Conservation (phyloP, 371 early-diverging fungal species). For the Mortierella sp. region DNA sequence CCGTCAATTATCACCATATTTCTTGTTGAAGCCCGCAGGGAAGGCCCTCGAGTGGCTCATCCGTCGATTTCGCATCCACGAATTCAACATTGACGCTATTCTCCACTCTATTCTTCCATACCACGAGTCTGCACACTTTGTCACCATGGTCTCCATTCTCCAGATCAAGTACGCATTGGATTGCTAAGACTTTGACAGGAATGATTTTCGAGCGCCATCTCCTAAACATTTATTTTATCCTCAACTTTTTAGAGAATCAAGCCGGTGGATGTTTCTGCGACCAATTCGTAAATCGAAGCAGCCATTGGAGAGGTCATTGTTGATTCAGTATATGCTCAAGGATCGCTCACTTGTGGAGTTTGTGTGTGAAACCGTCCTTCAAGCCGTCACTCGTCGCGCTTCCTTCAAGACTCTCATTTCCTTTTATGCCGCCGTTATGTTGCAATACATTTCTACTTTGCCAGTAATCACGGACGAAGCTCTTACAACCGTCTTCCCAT, state of each 20-base stretch:
- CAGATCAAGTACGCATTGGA: constrained; percentile 66
- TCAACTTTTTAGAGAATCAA: constrained; percentile 58
- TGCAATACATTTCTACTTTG: constrained; percentile 68
- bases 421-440: constrained; percentile 76
- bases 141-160: constrained; percentile 82
- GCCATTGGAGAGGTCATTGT: constrained; percentile 70
- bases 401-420: constrained; percentile 71
- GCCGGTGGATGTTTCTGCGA: constrained; percentile 77
- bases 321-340: constrained; percentile 73
- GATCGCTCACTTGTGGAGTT: constrained; percentile 76
- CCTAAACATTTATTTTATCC: not conserved
- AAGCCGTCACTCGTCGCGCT: constrained; percentile 55
- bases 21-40: constrained; percentile 83
- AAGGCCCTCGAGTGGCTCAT: constrained; percentile 95
- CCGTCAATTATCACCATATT: constrained; percentile 83
- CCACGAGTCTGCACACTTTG: constrained; percentile 92
- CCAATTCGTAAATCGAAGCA: constrained; percentile 69
- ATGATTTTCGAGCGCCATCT: not conserved
- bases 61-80: constrained; percentile 89
- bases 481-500: constrained; percentile 69
- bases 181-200: constrained; percentile 4
- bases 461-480: constrained; percentile 63
- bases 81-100: constrained; percentile 86
- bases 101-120: constrained; percentile 89
- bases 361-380: constrained; percentile 70